A percentile compares a stretch with the other conserved stretches of the same genome.
Conservation (phyloP, 2,329 filamentous ascomycete genomes). For the Aspergillus piperis region DNA sequence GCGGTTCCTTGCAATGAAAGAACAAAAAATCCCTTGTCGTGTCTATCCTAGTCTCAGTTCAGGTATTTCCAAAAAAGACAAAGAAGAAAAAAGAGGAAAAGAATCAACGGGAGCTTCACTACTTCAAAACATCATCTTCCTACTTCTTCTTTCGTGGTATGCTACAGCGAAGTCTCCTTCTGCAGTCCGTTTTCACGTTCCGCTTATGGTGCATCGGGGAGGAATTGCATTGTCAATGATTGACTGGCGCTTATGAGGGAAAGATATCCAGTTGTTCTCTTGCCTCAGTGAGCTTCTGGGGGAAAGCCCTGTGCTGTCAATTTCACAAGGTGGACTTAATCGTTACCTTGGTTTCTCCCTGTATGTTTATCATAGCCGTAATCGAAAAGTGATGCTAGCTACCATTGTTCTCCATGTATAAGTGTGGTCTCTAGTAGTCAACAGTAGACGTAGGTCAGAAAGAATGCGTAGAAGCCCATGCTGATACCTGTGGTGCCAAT, state of each 20-base stretch:
- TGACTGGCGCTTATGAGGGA: conserved; percentile 95
- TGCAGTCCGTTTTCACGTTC: conserved; percentile 28
- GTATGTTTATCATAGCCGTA: conserved; percentile 42
- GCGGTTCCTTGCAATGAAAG: conserved; percentile 17
- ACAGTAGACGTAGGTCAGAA: not conserved
- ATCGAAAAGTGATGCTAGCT: conserved; percentile 38
- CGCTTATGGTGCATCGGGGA: conserved; percentile 35
- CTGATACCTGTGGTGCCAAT: not conserved
- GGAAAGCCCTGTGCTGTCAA: conserved; percentile 96
- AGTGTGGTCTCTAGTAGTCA: conserved; percentile 3
- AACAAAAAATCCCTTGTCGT: conserved; percentile 35
- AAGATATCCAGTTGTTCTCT: conserved; percentile 77
- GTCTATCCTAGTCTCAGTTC: conserved; percentile 44
- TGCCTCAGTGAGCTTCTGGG: conserved; percentile 56
- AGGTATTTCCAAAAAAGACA: conserved; percentile 30
- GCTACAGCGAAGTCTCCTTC: conserved; percentile 23
- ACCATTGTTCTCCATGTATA: conserved; percentile 23
- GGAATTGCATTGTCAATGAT: conserved; percentile 51
- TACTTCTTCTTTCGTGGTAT: conserved; percentile 32
- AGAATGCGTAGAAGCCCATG: not conserved
- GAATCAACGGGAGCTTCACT: conserved; percentile 30
- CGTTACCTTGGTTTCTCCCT: conserved; percentile 67
- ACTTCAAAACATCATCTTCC: conserved; percentile 30
- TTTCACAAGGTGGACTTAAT: conserved; percentile 80
- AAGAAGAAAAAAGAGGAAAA: conserved; percentile 37